Evolutionary conservation across 1,284 basidiomycete genomes (phyloP).

Genomic region (Ceratobasidium sp.): DNA sequence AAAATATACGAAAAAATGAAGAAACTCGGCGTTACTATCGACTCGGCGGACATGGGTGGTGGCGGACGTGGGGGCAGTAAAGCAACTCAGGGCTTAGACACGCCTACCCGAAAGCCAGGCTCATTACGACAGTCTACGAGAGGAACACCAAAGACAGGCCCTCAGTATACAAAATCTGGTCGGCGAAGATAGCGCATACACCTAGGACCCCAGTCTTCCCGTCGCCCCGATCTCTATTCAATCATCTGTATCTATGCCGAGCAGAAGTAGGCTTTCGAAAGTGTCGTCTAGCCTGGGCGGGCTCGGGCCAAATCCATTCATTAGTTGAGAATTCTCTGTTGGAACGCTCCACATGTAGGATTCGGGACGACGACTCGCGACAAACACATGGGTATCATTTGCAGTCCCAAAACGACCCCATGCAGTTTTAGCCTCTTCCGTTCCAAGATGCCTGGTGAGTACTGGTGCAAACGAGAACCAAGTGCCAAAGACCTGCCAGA

Average conservation of each 20-base stretch:
- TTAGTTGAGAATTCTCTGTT: slow-evolving; percentile 58
- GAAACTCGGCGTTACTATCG: slow-evolving; percentile 63
- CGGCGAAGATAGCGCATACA: slow-evolving; percentile 30
- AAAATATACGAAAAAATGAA: slow-evolving; percentile 85
- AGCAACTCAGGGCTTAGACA: slow-evolving; percentile 20
- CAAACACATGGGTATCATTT: slow-evolving; percentile 66
- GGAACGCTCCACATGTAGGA: slow-evolving; percentile 66
- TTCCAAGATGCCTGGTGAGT: slow-evolving; percentile 49
- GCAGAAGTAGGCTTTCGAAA: slow-evolving; percentile 72
- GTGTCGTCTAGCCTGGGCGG: slow-evolving; percentile 64
- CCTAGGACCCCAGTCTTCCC: background rate
- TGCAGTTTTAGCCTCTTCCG: background rate
- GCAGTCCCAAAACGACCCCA: slow-evolving; percentile 41
- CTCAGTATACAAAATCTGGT: slow-evolving; percentile 35
- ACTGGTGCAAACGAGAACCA: slow-evolving; percentile 81
- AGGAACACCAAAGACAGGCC: slow-evolving; percentile 30
- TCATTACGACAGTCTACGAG: slow-evolving; percentile 20
- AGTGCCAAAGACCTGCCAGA: slow-evolving; percentile 81
- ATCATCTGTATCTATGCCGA: slow-evolving; percentile 51
- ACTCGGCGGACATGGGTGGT: slow-evolving; percentile 35
- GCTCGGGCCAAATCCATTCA: slow-evolving; percentile 60
- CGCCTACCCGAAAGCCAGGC: background rate
- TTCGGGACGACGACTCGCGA: slow-evolving; percentile 62
- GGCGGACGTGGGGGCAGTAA: slow-evolving; percentile 35
- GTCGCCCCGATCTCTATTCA: background rate